phyloP scores from a whole-genome alignment of 805 yeast species.

The Hanseniaspora osmophila region DNA sequence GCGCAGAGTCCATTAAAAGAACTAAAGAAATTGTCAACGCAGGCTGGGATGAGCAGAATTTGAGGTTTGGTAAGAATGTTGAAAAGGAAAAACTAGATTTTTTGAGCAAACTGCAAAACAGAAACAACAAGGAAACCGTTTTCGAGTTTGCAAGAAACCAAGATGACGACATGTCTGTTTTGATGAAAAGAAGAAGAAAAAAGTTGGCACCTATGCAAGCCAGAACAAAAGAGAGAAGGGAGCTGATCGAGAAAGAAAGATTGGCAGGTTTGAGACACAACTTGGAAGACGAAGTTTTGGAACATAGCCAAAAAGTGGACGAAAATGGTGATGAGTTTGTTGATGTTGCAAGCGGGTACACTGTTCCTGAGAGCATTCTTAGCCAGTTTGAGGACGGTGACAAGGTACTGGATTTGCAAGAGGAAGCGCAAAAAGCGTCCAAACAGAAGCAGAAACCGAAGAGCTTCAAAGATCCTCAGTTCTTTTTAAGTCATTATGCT shows the following conservation, averaged over 20 bases:
- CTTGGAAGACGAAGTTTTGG: slow-evolving; percentile 57
- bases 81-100: slow-evolving; percentile 64
- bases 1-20: slow-evolving; percentile 72
- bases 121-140: slow-evolving; percentile 75
- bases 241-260: slow-evolving; percentile 57
- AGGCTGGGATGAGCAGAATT: slow-evolving; percentile 85
- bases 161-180: slow-evolving; percentile 56
- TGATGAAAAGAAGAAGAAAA: slow-evolving; percentile 76
- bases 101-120: slow-evolving; percentile 53
- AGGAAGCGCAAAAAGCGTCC: slow-evolving; percentile 5
- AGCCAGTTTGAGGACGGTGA: slow-evolving; percentile 30
- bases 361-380: slow-evolving; percentile 28
- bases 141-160: slow-evolving; percentile 68
- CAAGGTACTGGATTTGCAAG: slow-evolving; percentile 18
- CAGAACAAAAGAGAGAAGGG: slow-evolving; percentile 56
- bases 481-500: slow-evolving; percentile 80
- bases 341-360: slow-evolving; percentile 26
- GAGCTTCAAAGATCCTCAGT: slow-evolving; percentile 60
- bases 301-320: slow-evolving; percentile 4
- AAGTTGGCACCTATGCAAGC: slow-evolving; percentile 83
- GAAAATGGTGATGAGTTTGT: slow-evolving; percentile 32
- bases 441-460: slow-evolving; percentile 26
- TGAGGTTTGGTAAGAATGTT: slow-evolving; percentile 60
- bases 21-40: slow-evolving; percentile 59
- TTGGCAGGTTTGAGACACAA: slow-evolving; percentile 59